Evolutionary conservation across 208 protist genomes (phyloP).

Genomic region (Tritrichomonas musculus): DNA sequence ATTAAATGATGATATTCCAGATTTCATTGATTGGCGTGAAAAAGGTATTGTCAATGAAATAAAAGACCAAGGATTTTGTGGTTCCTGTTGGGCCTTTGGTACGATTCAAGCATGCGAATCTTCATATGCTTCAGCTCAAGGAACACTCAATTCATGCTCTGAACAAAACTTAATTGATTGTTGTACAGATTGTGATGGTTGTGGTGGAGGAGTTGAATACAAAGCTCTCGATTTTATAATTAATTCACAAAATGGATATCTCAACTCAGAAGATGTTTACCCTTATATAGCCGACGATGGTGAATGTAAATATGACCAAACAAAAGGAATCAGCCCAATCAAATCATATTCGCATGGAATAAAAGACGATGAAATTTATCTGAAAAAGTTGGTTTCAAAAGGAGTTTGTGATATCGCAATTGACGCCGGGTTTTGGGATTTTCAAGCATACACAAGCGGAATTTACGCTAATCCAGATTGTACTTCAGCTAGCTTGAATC

Average conservation of each 20-base stretch:
- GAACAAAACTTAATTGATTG: constrained; percentile 45
- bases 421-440: constrained; percentile 39
- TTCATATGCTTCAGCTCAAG: not conserved
- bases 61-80: constrained; percentile 60
- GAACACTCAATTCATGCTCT: not conserved
- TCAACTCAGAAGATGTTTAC: not conserved
- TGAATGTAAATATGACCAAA: not conserved
- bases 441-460: constrained; percentile 44
- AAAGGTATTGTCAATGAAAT: no score
- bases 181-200: constrained; percentile 19
- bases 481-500: not conserved
- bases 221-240: constrained; percentile 31
- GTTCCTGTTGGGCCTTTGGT: constrained; percentile 56
- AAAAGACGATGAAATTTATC: constrained; percentile 38
- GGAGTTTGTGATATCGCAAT: constrained; percentile 44
- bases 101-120: constrained; percentile 50
- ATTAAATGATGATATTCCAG: no score
- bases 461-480: constrained; percentile 41
- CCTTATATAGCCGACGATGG: not conserved
- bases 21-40: no score
- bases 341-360: not conserved
- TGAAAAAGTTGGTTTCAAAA: not conserved
- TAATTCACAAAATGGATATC: not conserved
- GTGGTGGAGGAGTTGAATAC: constrained; percentile 37
- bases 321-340: not conserved